phyloP scores from a whole-genome alignment of 1,284 basidiomycete species.

The Trichosporon faecale region DNA sequence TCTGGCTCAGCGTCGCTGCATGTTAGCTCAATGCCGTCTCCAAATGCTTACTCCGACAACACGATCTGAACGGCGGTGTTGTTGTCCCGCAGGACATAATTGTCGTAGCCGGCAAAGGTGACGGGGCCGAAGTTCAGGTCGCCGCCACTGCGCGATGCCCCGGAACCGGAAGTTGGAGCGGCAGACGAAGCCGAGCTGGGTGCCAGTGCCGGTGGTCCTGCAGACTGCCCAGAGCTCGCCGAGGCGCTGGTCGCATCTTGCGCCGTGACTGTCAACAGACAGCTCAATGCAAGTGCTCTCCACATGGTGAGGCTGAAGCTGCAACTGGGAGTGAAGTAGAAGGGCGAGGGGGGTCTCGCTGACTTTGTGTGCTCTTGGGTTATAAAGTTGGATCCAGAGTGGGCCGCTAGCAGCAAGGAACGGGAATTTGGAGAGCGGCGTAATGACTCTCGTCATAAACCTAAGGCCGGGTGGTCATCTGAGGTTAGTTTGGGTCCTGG shows the following conservation, averaged over 20 bases:
- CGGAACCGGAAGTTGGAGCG: not conserved
- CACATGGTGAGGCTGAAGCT: not conserved
- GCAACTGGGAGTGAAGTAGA: not conserved
- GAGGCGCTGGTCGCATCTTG: not conserved
- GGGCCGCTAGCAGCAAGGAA: not conserved
- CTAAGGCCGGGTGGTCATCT: not conserved
- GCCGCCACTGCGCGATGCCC: not conserved
- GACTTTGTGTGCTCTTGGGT: not conserved
- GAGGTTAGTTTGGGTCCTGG: not conserved
- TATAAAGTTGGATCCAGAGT: not conserved
- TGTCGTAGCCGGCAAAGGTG: constrained; percentile 52
- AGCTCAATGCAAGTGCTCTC: not conserved
- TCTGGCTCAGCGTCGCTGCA: constrained; percentile 33
- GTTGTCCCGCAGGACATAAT: constrained; percentile 54
- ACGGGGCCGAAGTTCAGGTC: constrained; percentile 34
- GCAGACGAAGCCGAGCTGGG: not conserved
- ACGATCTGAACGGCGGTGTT: constrained; percentile 52
- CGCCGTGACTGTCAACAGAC: not conserved
- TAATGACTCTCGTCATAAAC: constrained; percentile 1
- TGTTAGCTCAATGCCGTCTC: constrained; percentile 10
- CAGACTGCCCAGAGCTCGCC: not conserved
- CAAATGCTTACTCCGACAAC: constrained; percentile 36
- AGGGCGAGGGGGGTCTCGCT: not conserved
- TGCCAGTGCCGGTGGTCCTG: not conserved
- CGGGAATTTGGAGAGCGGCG: not conserved